These are phyloP conservation scores for Fusarium beomiforme DNA, from an alignment of 2,329 filamentous ascomycete species.

Conservation along the genomic window DNA sequence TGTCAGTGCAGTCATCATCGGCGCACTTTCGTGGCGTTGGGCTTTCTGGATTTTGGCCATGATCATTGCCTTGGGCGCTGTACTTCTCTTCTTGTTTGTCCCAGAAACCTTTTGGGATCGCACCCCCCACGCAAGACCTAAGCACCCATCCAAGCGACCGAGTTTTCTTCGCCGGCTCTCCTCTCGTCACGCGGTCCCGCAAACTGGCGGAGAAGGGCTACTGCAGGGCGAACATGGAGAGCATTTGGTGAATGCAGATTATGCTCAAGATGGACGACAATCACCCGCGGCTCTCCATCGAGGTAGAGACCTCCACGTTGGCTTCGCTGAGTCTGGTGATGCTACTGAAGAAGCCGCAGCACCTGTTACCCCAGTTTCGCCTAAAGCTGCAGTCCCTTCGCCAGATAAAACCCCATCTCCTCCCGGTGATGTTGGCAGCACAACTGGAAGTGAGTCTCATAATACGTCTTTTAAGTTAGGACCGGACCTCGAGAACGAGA, in stretches of 20 bases:
- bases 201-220: neutral
- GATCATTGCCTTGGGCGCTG: conserved; percentile 74
- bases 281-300: conserved; percentile 19
- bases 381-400: neutral
- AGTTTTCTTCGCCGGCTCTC: conserved; percentile 60
- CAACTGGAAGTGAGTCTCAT: conserved; percentile 36
- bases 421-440: conserved; percentile 3
- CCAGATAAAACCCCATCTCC: neutral
- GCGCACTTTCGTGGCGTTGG: conserved; percentile 84
- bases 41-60: conserved; percentile 91
- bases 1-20: conserved; percentile 85
- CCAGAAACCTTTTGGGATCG: conserved; percentile 97
- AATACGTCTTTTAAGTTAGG: conserved; percentile 40
- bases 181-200: conserved; percentile 48
- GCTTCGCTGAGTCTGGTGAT: conserved; percentile 56
- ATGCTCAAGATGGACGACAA: conserved; percentile 18
- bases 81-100: conserved; percentile 86
- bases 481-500: conserved; percentile 55
- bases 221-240: conserved; percentile 42
- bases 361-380: neutral
- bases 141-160: conserved; percentile 50
- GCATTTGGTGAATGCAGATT: conserved; percentile 64
- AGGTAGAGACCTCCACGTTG: conserved; percentile 61
- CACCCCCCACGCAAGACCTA: conserved; percentile 63
- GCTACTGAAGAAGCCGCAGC: conserved; percentile 1